phyloP scores from a whole-genome alignment of 352 stramenopile genomes.

The Phytopythium chamaehyphon region DNA sequence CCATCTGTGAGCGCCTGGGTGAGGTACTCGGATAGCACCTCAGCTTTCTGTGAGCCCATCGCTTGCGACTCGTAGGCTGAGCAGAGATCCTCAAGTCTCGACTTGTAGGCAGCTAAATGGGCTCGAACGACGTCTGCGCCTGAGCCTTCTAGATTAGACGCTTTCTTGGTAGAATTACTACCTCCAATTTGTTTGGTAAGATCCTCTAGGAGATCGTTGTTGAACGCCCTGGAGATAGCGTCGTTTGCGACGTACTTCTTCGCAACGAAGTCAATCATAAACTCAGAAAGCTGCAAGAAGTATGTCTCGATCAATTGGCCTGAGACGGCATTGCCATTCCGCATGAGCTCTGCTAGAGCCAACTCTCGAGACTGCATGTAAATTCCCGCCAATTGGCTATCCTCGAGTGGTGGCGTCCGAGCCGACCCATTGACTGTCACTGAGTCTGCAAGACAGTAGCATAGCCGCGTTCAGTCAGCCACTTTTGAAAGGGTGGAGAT shows the following conservation, averaged over 20 bases:
- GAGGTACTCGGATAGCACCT: constrained; percentile 42
- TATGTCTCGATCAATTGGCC: constrained; percentile 37
- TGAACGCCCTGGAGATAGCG: constrained; percentile 31
- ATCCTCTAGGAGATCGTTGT: constrained; percentile 41
- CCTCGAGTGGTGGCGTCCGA: constrained; percentile 27
- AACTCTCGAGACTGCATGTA: constrained; percentile 29
- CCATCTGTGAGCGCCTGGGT: constrained; percentile 43
- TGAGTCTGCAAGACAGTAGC: constrained; percentile 15
- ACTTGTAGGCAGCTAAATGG: constrained; percentile 26
- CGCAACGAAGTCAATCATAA: constrained; percentile 30
- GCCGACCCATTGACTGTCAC: constrained; percentile 27
- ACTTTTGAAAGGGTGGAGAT: too few species aligned
- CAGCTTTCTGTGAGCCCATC: constrained; percentile 21
- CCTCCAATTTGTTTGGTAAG: constrained; percentile 16
- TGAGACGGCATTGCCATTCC: constrained; percentile 30
- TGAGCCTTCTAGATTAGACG: constrained; percentile 5
- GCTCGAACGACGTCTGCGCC: constrained; percentile 32
- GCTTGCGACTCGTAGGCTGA: constrained; percentile 36
- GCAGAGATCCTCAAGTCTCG: constrained; percentile 34
- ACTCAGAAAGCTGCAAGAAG: constrained; percentile 46
- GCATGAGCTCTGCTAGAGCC: constrained; percentile 30
- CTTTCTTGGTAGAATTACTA: background rate
- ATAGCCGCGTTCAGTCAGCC: too few species aligned
- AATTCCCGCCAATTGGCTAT: constrained; percentile 20
- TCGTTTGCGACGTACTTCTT: constrained; percentile 32